A percentile compares a stretch with the other conserved stretches of the same genome.
These are phyloP conservation scores for Pelagomonas calceolata DNA, from an alignment of 108 stramenopile genomes.

Conservation along the genomic window DNA sequence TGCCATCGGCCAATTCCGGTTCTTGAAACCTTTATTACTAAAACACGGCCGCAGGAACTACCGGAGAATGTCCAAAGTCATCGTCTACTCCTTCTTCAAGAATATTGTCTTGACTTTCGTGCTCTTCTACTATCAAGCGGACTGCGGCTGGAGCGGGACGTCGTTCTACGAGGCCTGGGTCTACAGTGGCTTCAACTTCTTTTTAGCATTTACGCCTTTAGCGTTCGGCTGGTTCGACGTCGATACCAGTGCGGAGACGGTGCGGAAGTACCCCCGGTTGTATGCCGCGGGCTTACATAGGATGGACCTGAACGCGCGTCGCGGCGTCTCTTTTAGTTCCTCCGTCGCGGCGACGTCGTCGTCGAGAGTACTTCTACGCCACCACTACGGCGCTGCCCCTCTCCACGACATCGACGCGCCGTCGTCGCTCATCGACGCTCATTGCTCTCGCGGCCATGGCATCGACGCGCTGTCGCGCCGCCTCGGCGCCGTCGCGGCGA, in stretches of 20 bases:
- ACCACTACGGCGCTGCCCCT: no score
- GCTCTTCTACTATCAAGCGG: constrained; percentile 30
- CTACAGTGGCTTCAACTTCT: constrained; percentile 39
- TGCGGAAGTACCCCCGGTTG: constrained; percentile 26
- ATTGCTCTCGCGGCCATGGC: no score
- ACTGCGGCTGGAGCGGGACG: constrained; percentile 35
- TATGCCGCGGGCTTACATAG: constrained; percentile 21
- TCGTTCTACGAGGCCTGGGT: constrained; percentile 28
- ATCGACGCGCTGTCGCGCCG: no score
- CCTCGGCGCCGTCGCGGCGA: no score
- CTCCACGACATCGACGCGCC: no score
- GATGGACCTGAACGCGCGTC: constrained; percentile 13
- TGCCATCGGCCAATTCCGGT: constrained; percentile 40
- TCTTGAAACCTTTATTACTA: constrained; percentile 28
- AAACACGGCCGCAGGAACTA: constrained; percentile 44
- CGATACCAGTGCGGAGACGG: constrained; percentile 27
- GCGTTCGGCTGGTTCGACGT: constrained; percentile 46
- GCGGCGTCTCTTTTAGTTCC: no score
- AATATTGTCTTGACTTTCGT: constrained; percentile 47
- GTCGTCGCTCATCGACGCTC: no score
- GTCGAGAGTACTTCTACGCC: no score
- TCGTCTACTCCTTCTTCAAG: constrained; percentile 56
- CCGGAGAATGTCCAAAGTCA: constrained; percentile 31
- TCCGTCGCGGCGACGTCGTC: no score
- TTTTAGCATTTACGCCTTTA: constrained; percentile 42